These are phyloP conservation scores for Coleophoma cylindrospora DNA, from an alignment of 2,329 filamentous ascomycete genomes.

Conservation along the genomic window DNA sequence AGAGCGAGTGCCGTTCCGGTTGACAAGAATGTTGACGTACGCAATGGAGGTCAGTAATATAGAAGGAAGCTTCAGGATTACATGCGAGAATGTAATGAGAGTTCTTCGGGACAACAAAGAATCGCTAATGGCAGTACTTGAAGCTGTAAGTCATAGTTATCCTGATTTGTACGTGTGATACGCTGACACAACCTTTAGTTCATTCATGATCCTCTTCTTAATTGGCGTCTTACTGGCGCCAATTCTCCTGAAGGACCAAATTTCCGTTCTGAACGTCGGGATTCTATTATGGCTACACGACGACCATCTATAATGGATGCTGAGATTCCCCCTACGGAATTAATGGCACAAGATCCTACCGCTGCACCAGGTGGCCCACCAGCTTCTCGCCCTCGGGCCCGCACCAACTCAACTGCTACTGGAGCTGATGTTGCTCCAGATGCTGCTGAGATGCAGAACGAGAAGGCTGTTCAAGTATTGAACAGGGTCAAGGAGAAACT, in stretches of 20 bases:
- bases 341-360: constrained; percentile 39
- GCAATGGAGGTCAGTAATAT: constrained; percentile 99
- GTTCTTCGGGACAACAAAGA: constrained; percentile 96
- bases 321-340: constrained; percentile 53
- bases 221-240: constrained; percentile 77
- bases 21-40: constrained; percentile 98
- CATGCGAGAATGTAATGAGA: constrained; percentile 97
- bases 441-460: constrained; percentile 80
- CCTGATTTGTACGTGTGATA: background rate
- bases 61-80: constrained; percentile 96
- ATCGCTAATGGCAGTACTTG: constrained; percentile 94
- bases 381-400: constrained; percentile 44
- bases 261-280: constrained; percentile 57
- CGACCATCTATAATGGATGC: constrained; percentile 66
- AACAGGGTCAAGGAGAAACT: constrained; percentile 92
- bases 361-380: constrained; percentile 37
- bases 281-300: constrained; percentile 44
- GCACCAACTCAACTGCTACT: constrained; percentile 53
- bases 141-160: constrained; percentile 67
- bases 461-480: constrained; percentile 85
- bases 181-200: constrained; percentile 53
- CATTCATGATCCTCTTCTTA: constrained; percentile 98
- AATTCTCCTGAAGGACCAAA: constrained; percentile 59
- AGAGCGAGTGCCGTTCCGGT: constrained; percentile 92
- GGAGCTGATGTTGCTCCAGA: constrained; percentile 21